phyloP scores from a whole-genome alignment of 352 stramenopile genomes.

The Pythium guiyangense region DNA sequence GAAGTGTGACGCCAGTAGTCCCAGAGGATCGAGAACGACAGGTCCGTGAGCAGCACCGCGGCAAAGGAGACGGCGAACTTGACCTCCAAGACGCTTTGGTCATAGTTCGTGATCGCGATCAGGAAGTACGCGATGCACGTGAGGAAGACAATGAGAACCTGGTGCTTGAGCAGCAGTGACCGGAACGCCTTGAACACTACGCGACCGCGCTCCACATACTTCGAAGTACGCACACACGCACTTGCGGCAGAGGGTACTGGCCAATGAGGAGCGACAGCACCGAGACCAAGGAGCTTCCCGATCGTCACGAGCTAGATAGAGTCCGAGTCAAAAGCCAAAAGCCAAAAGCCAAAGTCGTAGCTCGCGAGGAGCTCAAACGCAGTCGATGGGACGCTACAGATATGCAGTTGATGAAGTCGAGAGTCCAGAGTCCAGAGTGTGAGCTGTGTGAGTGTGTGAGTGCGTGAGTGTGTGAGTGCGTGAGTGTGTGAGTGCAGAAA shows the following conservation, averaged over 20 bases:
- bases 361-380: constrained; percentile 73
- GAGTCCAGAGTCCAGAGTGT: too few species aligned
- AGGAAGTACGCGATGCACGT: too few species aligned
- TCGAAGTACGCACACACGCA: constrained; percentile 60
- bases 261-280: constrained; percentile 65
- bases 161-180: too few species aligned
- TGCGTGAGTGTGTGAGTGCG: too few species aligned
- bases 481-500: too few species aligned
- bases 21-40: constrained; percentile 74
- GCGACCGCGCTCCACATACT: constrained; percentile 68
- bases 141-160: too few species aligned
- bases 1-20: constrained; percentile 69
- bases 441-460: too few species aligned
- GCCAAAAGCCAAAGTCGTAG: constrained; percentile 78
- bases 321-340: too few species aligned
- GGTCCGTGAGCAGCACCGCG: constrained; percentile 54
- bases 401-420: constrained; percentile 45
- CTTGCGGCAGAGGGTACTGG: constrained; percentile 51
- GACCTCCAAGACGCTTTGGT: constrained; percentile 74
- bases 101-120: too few species aligned
- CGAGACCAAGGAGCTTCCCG: constrained; percentile 65
- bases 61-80: constrained; percentile 58
- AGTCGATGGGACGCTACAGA: too few species aligned
- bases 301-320: constrained; percentile 52
- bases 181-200: constrained; percentile 64